Conservation (phyloP, 192 early-diverging fungal species). For the Rhizophagus clarus region DNA sequence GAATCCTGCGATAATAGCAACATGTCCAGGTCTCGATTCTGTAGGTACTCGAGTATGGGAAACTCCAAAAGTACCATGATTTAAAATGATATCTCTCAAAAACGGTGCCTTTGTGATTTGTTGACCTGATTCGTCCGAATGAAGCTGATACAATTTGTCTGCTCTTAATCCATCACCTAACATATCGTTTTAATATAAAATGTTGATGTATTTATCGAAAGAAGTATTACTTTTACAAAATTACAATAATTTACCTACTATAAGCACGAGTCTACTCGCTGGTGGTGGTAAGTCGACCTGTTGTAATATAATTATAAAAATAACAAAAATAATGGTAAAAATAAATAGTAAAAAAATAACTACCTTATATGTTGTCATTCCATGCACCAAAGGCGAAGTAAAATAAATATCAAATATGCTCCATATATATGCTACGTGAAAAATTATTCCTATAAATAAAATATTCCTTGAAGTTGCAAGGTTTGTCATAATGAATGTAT, state of each 20-base stretch:
- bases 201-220: neutral
- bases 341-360: neutral
- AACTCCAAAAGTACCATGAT: conserved; percentile 75
- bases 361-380: conserved; percentile 80
- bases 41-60: conserved; percentile 94
- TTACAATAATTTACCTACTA: conserved; percentile 64
- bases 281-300: conserved; percentile 69
- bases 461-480: conserved; percentile 41
- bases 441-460: conserved; percentile 82
- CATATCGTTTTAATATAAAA: neutral
- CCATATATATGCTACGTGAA: conserved; percentile 87
- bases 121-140: conserved; percentile 49
- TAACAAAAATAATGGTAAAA: too few relatives aligned
- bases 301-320: neutral
- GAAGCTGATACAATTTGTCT: conserved; percentile 87
- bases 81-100: conserved; percentile 57
- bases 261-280: conserved; percentile 83
- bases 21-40: conserved; percentile 94
- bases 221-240: neutral
- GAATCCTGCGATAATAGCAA: conserved; percentile 97
- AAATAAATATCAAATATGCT: conserved; percentile 99
- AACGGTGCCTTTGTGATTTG: conserved; percentile 59
- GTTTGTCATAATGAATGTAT: neutral
- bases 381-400: conserved; percentile 96
- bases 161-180: conserved; percentile 91